Conservation (phyloP, 352 stramenopile species). For the Globisporangium cylindrosporum region DNA sequence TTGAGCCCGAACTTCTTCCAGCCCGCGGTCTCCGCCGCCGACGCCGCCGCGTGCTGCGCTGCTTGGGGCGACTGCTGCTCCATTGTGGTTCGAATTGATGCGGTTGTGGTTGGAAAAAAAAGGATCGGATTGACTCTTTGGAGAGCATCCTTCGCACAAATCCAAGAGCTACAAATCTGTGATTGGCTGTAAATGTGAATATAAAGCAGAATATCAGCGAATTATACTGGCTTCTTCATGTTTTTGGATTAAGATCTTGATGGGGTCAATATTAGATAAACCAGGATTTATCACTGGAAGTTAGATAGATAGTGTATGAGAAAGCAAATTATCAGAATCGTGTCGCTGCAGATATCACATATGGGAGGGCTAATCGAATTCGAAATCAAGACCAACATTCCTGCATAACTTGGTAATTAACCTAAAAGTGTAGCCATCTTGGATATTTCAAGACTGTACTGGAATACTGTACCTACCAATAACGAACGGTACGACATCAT, state of each 20-base stretch:
- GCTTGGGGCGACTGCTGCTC: constrained; percentile 8
- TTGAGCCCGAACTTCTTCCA: constrained; percentile 31
- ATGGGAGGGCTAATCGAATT: background rate
- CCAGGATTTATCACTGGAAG: background rate
- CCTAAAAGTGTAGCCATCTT: constrained; percentile 5
- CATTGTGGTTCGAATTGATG: background rate
- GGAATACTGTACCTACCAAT: too few species aligned
- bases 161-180: background rate
- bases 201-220: constrained; percentile 3
- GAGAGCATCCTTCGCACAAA: background rate
- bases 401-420: constrained; percentile 2
- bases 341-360: background rate
- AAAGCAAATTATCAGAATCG: background rate
- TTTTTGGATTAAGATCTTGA: background rate
- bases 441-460: background rate
- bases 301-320: background rate
- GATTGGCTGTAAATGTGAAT: background rate
- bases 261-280: background rate
- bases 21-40: constrained; percentile 25
- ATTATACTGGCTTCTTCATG: background rate
- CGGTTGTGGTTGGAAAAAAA: background rate
- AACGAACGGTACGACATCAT: background rate
- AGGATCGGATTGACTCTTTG: background rate
- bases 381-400: constrained; percentile 1
- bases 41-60: constrained; percentile 11